Evolutionary conservation across 179 eudicot species (phyloP).

Genomic region (Spinacia oleracea): DNA sequence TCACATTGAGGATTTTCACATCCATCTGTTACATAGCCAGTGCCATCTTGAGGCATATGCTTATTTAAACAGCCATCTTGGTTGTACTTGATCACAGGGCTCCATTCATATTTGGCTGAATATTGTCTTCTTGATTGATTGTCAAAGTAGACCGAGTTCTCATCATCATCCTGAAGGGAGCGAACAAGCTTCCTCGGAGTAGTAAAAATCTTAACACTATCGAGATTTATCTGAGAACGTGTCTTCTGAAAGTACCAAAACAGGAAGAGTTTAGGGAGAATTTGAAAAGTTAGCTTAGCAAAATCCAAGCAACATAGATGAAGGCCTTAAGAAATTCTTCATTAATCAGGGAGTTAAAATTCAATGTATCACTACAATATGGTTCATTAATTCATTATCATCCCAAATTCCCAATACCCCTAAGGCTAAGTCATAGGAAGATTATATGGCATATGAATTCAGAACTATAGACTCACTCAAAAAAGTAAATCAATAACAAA

Average conservation of each 20-base stretch:
- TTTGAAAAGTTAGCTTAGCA: constrained; percentile 5
- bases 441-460: neutral
- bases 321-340: neutral
- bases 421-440: neutral
- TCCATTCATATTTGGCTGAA: constrained; percentile 43
- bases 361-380: too few relatives aligned
- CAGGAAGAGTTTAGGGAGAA: neutral
- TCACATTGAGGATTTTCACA: constrained; percentile 27
- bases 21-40: constrained; percentile 20
- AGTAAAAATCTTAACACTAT: constrained; percentile 62
- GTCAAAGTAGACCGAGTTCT: constrained; percentile 34
- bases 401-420: too few relatives aligned
- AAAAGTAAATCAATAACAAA: neutral
- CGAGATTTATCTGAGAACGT: constrained; percentile 48
- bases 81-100: constrained; percentile 42
- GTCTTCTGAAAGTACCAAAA: constrained; percentile 51
- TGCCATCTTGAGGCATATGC: constrained; percentile 18
- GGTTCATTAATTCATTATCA: neutral
- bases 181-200: constrained; percentile 83
- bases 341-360: neutral
- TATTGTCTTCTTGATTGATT: constrained; percentile 35
- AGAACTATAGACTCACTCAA: neutral
- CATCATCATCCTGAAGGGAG: constrained; percentile 72
- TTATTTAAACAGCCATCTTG: constrained; percentile 35
- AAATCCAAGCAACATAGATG: neutral